Conservation (phyloP, 495 filamentous ascomycete species). For the Lichenothelia convexa region DNA sequence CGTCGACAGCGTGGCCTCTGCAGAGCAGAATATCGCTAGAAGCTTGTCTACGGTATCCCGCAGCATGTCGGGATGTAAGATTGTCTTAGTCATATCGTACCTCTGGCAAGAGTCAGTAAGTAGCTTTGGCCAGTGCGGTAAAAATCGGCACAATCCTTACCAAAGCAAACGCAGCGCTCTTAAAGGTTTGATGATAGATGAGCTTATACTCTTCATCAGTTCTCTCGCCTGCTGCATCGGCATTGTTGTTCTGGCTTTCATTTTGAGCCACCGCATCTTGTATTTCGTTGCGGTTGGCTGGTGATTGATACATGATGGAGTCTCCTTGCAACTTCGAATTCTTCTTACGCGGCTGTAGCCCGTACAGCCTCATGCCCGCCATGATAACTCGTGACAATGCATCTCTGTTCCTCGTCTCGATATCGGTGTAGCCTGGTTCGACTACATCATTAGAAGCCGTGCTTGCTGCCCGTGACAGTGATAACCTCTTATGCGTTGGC, state of each 20-base stretch:
- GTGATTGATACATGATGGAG: no score
- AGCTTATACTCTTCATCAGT: conserved; percentile 42
- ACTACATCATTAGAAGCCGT: conserved; percentile 26
- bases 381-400: conserved; percentile 28
- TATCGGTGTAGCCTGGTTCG: conserved; percentile 19
- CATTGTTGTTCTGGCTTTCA: conserved; percentile 4
- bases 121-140: no score
- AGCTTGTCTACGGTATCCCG: conserved; percentile 26
- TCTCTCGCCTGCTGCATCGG: conserved; percentile 5
- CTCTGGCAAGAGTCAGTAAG: conserved; percentile 14
- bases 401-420: conserved; percentile 28
- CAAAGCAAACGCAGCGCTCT: conserved; percentile 39
- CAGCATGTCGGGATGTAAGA: conserved; percentile 15
- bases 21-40: conserved; percentile 26
- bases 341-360: conserved; percentile 32
- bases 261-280: no score
- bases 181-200: conserved; percentile 48
- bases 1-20: no score
- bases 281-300: no score
- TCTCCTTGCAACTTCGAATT: conserved; percentile 6
- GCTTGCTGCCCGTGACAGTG: conserved; percentile 17
- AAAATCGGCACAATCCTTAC: no score
- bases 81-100: conserved; percentile 14
- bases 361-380: conserved; percentile 47
- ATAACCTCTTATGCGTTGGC: conserved; percentile 10